Percentiles rank a stretch among this genome's conserved stretches.
Conservation (phyloP, 306 rosid genomes). For the Canavalia ensiformis region DNA sequence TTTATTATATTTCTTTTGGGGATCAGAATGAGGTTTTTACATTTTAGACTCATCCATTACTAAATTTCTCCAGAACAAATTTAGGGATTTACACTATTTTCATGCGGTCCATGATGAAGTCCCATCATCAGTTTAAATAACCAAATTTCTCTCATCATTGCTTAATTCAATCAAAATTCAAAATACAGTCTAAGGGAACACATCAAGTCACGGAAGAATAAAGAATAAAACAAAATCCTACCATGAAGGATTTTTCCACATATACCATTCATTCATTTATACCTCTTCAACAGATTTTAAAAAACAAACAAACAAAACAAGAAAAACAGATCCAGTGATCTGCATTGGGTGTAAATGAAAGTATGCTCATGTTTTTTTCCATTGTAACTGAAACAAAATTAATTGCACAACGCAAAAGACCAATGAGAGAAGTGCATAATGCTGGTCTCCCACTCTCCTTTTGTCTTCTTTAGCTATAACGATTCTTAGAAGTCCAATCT, state of each 20-base stretch:
- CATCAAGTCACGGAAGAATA: not conserved
- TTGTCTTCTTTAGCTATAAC: slow-evolving; percentile 21
- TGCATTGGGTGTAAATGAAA: too few species aligned
- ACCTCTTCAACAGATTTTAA: too few species aligned
- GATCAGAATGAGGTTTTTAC: not conserved
- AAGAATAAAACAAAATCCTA: not conserved
- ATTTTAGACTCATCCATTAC: not conserved
- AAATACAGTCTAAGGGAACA: not conserved
- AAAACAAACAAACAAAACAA: too few species aligned
- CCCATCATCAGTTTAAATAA: not conserved
- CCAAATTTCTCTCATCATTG: not conserved
- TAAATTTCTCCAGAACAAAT: not conserved
- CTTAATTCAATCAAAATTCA: not conserved
- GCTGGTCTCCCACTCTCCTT: slow-evolving; percentile 16
- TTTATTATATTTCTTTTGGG: too few species aligned
- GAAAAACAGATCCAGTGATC: too few species aligned
- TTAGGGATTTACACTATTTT: not conserved
- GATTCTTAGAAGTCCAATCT: slow-evolving; percentile 33
- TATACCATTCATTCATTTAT: too few species aligned
- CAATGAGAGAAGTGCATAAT: slow-evolving; percentile 16
- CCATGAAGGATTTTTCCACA: too few species aligned
- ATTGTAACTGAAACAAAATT: not conserved
- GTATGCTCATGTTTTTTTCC: too few species aligned
- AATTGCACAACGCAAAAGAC: slow-evolving; percentile 20
- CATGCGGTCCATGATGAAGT: not conserved